Percentiles rank a stretch among this genome's conserved stretches.
phyloP scores from a whole-genome alignment of 768 basidiomycete genomes.

The Tulasnella sp. region DNA sequence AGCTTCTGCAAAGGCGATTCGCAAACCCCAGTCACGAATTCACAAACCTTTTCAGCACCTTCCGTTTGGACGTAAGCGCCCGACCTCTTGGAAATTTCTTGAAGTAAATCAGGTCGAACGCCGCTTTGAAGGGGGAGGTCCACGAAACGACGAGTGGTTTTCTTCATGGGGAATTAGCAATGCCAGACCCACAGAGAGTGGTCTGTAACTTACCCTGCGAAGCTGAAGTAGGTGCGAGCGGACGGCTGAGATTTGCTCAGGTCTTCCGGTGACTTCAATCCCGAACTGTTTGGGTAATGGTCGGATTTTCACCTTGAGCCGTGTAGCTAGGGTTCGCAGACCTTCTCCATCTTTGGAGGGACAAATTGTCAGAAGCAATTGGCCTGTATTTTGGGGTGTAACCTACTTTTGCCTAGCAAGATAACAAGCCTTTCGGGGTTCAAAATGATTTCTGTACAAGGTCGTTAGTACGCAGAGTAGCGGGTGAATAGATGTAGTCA shows the following conservation, averaged over 20 bases:
- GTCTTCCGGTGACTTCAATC: neutral
- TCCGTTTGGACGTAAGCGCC: conserved; percentile 11
- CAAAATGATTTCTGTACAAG: neutral
- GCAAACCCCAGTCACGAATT: neutral
- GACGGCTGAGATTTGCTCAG: neutral
- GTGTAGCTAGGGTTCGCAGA: neutral
- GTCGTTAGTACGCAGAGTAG: neutral
- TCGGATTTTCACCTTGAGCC: conserved; percentile 6
- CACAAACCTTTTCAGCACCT: neutral
- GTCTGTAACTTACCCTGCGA: neutral
- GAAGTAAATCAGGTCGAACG: neutral
- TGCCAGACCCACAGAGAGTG: neutral
- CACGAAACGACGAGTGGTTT: neutral
- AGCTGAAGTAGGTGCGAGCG: neutral
- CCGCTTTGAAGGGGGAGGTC: neutral
- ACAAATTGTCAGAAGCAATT: neutral
- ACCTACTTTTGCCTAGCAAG: conserved; percentile 15
- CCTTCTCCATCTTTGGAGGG: neutral
- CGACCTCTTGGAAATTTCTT: conserved; percentile 1
- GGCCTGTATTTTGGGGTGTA: neutral
- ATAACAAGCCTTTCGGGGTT: conserved; percentile 5
- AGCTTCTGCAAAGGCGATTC: neutral
- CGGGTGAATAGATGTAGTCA: neutral
- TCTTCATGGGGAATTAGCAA: neutral
- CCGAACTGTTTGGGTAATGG: neutral